Evolutionary conservation across 805 yeast species (phyloP).

Genomic region (Saturnispora sanitii): DNA sequence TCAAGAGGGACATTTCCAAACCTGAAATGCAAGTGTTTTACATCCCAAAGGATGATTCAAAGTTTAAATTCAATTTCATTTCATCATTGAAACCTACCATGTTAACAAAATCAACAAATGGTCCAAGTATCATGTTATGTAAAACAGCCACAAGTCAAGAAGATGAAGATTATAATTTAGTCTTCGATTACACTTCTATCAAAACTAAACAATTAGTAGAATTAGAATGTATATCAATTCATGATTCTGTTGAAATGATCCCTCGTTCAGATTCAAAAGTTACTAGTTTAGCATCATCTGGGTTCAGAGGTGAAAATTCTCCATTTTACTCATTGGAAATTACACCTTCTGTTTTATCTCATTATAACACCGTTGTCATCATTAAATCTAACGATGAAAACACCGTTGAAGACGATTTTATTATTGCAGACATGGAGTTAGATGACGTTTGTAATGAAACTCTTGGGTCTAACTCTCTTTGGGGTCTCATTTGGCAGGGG

Average conservation of each 20-base stretch:
- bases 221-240: slow-evolving; percentile 39
- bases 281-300: slow-evolving; percentile 38
- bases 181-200: slow-evolving; percentile 31
- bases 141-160: slow-evolving; percentile 14
- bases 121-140: slow-evolving; percentile 26
- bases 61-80: slow-evolving; percentile 23
- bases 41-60: slow-evolving; percentile 23
- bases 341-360: slow-evolving; percentile 28
- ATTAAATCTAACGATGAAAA: slow-evolving; percentile 25
- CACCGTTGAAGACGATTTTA: slow-evolving; percentile 22
- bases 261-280: slow-evolving; percentile 41
- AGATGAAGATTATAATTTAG: slow-evolving; percentile 13
- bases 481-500: slow-evolving; percentile 31
- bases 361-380: slow-evolving; percentile 43
- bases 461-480: slow-evolving; percentile 27
- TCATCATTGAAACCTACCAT: slow-evolving; percentile 24
- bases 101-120: slow-evolving; percentile 11
- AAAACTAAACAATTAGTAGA: slow-evolving; percentile 29
- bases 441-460: slow-evolving; percentile 17
- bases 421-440: slow-evolving; percentile 30
- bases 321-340: slow-evolving; percentile 44
- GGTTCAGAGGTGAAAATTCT: slow-evolving; percentile 37
- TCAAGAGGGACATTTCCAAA: slow-evolving; percentile 14
- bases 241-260: slow-evolving; percentile 29
- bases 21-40: slow-evolving; percentile 29